Evolutionary conservation across 1,139 yeast species (phyloP).

Genomic region (Sugiyamaella neomexicana): DNA sequence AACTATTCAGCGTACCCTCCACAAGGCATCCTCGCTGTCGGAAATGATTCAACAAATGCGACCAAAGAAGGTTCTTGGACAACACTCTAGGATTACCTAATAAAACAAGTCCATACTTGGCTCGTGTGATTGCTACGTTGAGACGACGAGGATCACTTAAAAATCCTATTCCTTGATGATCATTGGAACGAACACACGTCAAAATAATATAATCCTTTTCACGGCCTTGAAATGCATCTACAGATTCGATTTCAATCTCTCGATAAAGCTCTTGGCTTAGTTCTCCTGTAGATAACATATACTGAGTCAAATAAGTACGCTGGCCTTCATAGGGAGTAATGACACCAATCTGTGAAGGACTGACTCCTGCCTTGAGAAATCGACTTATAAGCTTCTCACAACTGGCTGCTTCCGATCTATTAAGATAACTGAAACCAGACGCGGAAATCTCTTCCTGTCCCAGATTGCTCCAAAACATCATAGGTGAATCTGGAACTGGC

Average conservation of each 20-base stretch:
- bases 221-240: conserved; percentile 95
- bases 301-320: conserved; percentile 76
- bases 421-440: conserved; percentile 80
- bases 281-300: conserved; percentile 73
- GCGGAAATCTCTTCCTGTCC: conserved; percentile 88
- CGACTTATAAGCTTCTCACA: conserved; percentile 77
- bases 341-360: conserved; percentile 83
- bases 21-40: conserved; percentile 85
- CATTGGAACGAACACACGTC: conserved; percentile 91
- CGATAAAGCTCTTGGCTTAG: conserved; percentile 61
- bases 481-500: conserved; percentile 80
- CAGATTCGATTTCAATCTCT: conserved; percentile 85
- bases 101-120: conserved; percentile 78
- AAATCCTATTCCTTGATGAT: conserved; percentile 79
- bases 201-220: conserved; percentile 88
- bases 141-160: conserved; percentile 85
- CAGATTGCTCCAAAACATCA: conserved; percentile 94
- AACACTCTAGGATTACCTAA: conserved; percentile 84
- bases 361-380: conserved; percentile 76
- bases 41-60: conserved; percentile 70
- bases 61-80: conserved; percentile 75
- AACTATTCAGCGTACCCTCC: conserved; percentile 84
- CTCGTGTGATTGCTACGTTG: conserved; percentile 91
- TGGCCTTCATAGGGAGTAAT: conserved; percentile 96
- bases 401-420: conserved; percentile 88